Percentiles rank a stretch among this genome's conserved stretches.
These are phyloP conservation scores for Sesbania bispinosa DNA, from an alignment of 306 rosid species.

Conservation along the genomic window DNA sequence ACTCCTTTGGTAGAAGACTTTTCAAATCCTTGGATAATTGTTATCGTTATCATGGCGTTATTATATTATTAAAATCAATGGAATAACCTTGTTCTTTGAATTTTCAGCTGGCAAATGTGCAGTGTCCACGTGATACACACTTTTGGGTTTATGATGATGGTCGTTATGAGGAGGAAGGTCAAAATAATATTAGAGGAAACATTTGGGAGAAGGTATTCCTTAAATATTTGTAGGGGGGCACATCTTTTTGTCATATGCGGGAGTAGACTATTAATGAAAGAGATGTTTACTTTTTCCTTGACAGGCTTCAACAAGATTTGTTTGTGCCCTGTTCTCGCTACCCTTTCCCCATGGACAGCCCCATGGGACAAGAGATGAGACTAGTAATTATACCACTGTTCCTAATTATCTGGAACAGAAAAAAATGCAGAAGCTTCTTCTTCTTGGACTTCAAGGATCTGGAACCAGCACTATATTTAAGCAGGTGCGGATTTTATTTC, in stretches of 20 bases:
- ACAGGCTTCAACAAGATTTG: conserved; percentile 87
- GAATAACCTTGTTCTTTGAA: conserved; percentile 31
- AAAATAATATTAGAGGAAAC: conserved; percentile 95
- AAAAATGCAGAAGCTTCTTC: conserved; percentile 83
- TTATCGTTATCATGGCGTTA: neutral
- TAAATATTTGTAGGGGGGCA: conserved; percentile 15
- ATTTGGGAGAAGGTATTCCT: conserved; percentile 94
- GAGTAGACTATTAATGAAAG: conserved; percentile 23
- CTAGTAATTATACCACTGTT: conserved; percentile 72
- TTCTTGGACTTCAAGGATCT: conserved; percentile 88
- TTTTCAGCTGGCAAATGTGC: conserved; percentile 90
- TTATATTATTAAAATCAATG: conserved; percentile 13
- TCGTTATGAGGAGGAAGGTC: conserved; percentile 99
- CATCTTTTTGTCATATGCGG: neutral
- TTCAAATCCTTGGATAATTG: neutral
- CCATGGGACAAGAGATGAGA: conserved; percentile 72
- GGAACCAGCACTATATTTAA: conserved; percentile 98
- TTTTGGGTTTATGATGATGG: conserved; percentile 99
- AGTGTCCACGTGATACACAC: conserved; percentile 99
- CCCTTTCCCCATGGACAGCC: conserved; percentile 83
- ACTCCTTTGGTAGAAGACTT: neutral
- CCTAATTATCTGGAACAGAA: conserved; percentile 88
- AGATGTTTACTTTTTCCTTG: conserved; percentile 37
- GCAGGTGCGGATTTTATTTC: conserved; percentile 56
- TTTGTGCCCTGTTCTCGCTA: conserved; percentile 70